Evolutionary conservation across 306 rosid genomes (phyloP).

Genomic region (Castanospermum australe): DNA sequence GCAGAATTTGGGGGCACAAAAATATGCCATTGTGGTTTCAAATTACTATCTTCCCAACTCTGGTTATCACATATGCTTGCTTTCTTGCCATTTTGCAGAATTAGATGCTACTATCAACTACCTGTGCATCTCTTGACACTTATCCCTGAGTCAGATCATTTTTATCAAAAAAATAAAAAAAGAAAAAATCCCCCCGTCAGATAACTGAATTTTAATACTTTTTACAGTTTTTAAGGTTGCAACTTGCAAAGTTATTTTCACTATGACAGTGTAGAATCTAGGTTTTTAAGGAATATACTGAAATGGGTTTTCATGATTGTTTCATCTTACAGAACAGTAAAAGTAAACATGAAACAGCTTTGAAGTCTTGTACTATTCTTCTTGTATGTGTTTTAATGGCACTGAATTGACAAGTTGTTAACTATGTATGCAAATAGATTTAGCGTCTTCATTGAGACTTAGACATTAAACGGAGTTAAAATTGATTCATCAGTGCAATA

Average conservation of each 20-base stretch:
- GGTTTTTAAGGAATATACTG: constrained; percentile 11
- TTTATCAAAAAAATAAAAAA: background rate
- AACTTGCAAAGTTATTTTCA: background rate
- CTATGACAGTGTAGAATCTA: background rate
- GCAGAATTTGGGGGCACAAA: background rate
- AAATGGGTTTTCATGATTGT: constrained; percentile 13
- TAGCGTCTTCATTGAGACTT: background rate
- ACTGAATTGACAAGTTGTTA: background rate
- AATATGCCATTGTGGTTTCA: constrained; percentile 11
- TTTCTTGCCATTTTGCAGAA: background rate
- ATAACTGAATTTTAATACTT: background rate
- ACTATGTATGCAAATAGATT: background rate
- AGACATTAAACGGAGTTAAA: background rate
- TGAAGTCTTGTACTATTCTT: background rate
- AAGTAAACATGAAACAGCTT: constrained; percentile 13
- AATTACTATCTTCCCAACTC: constrained; percentile 4
- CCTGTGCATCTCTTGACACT: background rate
- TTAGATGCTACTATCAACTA: constrained; percentile 2
- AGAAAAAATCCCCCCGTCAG: background rate
- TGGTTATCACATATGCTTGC: constrained; percentile 4
- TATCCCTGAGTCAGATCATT: background rate
- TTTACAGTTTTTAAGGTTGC: constrained; percentile 7
- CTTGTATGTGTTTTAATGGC: background rate
- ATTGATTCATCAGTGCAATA: constrained; percentile 6
- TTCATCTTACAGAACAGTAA: constrained; percentile 4